These are phyloP conservation scores for Colletotrichum sp. DNA, from an alignment of 2,329 filamentous ascomycete species.

Conservation along the genomic window DNA sequence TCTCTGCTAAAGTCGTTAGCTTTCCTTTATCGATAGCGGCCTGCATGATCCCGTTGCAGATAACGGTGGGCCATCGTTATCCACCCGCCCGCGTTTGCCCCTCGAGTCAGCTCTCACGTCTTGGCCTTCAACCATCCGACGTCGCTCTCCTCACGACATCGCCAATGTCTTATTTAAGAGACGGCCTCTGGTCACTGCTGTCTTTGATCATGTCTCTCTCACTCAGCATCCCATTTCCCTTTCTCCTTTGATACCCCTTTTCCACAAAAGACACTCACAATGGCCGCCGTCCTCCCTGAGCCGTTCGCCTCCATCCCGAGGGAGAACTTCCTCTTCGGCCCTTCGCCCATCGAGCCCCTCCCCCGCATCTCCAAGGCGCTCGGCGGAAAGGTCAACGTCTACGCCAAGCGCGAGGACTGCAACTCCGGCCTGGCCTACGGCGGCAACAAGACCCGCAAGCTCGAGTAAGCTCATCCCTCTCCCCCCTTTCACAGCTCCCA, in stretches of 20 bases:
- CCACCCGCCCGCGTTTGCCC: slow-evolving; percentile 11
- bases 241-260: not conserved
- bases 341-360: slow-evolving; percentile 71
- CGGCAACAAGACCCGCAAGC: slow-evolving; percentile 73
- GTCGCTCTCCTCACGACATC: slow-evolving; percentile 1
- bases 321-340: slow-evolving; percentile 66
- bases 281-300: slow-evolving; percentile 52
- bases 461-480: slow-evolving; percentile 51
- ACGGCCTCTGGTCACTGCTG: not conserved
- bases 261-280: not conserved
- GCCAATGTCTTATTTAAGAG: slow-evolving; percentile 6
- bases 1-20: rapidly evolving
- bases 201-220: too few relatives aligned
- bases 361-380: slow-evolving; percentile 68
- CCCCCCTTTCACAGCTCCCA: too few relatives aligned
- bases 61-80: slow-evolving; percentile 16
- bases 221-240: not conserved
- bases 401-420: slow-evolving; percentile 75
- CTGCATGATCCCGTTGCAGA: slow-evolving; percentile 12
- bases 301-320: slow-evolving; percentile 69
- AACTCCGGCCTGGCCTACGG: slow-evolving; percentile 72
- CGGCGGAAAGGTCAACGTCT: slow-evolving; percentile 64
- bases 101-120: slow-evolving; percentile 7
- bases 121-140: slow-evolving; percentile 13
- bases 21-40: not conserved